These are phyloP conservation scores for Eimeria acervulina DNA, from an alignment of 169 alveolate genomes.

Conservation along the genomic window DNA sequence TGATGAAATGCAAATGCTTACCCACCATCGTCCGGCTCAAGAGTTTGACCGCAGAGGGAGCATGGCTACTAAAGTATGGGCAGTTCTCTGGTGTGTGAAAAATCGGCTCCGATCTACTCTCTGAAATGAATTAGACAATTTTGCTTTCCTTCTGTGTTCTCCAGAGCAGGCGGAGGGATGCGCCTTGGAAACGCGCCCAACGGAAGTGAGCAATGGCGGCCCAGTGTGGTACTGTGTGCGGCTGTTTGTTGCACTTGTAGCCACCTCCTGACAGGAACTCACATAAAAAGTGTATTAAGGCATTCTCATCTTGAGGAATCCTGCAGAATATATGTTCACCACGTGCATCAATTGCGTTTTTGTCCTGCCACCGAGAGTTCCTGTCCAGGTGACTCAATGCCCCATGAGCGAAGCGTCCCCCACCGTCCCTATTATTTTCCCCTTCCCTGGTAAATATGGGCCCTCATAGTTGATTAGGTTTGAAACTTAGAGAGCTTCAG, in stretches of 20 bases:
- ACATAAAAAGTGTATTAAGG: background rate
- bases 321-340: background rate
- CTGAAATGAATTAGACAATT: background rate
- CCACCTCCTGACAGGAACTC: background rate
- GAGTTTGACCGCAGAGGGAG: background rate
- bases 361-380: slow-evolving; percentile 5
- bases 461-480: background rate
- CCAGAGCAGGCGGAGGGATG: background rate
- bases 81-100: background rate
- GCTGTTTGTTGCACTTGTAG: background rate
- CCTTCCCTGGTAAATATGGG: background rate
- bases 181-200: background rate
- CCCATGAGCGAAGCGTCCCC: background rate
- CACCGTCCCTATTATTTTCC: background rate
- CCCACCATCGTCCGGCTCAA: background rate
- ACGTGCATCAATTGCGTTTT: background rate
- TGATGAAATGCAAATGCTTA: background rate
- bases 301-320: background rate
- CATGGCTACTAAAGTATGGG: background rate
- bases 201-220: background rate
- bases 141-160: background rate
- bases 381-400: slow-evolving; percentile 1
- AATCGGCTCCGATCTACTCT: background rate
- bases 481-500: background rate
- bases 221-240: background rate